phyloP scores from a whole-genome alignment of 306 rosid species.

The Rubus parviflorus region DNA sequence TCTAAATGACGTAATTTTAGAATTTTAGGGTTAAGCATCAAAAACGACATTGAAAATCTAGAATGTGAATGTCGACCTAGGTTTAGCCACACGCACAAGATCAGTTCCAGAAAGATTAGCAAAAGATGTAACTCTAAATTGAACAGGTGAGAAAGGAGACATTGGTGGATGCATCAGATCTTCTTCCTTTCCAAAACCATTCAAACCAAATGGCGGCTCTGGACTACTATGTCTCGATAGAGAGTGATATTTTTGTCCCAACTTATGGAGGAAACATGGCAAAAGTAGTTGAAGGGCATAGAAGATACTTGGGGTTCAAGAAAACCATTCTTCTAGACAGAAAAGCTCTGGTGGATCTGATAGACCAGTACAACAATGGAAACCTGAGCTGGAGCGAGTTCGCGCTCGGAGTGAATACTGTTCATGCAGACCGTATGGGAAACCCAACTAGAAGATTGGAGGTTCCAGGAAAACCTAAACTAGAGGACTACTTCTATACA shows the following conservation, averaged over 20 bases:
- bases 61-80: too few relatives aligned
- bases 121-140: too few relatives aligned
- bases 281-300: slow-evolving; percentile 75
- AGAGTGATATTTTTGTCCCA: slow-evolving; percentile 74
- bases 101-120: too few relatives aligned
- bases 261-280: slow-evolving; percentile 87
- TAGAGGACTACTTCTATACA: slow-evolving; percentile 36
- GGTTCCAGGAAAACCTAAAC: slow-evolving; percentile 34
- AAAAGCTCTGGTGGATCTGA: slow-evolving; percentile 21
- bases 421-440: slow-evolving; percentile 32
- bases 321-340: slow-evolving; percentile 31
- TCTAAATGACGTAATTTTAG: too few relatives aligned
- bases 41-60: too few relatives aligned
- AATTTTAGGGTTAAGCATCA: too few relatives aligned
- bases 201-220: slow-evolving; percentile 79
- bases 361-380: slow-evolving; percentile 38
- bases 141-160: slow-evolving; percentile 68
- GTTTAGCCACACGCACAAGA: too few relatives aligned
- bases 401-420: slow-evolving; percentile 14
- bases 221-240: slow-evolving; percentile 63
- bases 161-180: slow-evolving; percentile 55
- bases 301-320: slow-evolving; percentile 52
- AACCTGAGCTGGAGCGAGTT: slow-evolving; percentile 27
- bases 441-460: slow-evolving; percentile 24
- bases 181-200: slow-evolving; percentile 55